These are phyloP conservation scores for Saprolegnia diclina DNA, from an alignment of 352 stramenopile species.

Conservation along the genomic window DNA sequence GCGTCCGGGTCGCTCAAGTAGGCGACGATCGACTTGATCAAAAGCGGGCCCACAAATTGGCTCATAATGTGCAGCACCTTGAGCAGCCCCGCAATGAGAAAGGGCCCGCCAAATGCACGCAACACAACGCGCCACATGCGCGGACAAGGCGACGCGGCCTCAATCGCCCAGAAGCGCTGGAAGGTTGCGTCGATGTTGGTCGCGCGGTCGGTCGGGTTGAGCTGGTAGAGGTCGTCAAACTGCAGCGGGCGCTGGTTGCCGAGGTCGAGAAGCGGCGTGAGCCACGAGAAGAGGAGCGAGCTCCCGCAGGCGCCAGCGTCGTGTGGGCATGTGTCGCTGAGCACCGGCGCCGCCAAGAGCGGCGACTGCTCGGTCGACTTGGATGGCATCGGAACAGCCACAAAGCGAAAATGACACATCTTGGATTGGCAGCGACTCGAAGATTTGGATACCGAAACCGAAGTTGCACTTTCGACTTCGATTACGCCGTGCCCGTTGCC, in stretches of 20 bases:
- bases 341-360: not conserved
- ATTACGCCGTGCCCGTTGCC: too few species aligned
- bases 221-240: conserved; percentile 75
- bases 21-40: conserved; percentile 83
- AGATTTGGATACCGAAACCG: too few species aligned
- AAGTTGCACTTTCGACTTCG: too few species aligned
- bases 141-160: conserved; percentile 4
- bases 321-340: conserved; percentile 44
- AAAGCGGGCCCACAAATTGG: conserved; percentile 75
- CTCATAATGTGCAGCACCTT: conserved; percentile 79
- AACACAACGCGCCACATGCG: conserved; percentile 34
- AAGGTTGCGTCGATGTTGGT: conserved; percentile 43
- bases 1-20: conserved; percentile 59
- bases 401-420: too few species aligned
- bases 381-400: too few species aligned
- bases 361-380: not conserved
- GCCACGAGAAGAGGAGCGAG: conserved; percentile 80
- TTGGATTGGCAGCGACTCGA: too few species aligned
- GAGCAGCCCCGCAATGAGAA: conserved; percentile 46
- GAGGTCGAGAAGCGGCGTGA: conserved; percentile 80
- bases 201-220: conserved; percentile 68
- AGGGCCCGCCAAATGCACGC: conserved; percentile 48
- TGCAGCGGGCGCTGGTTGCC: conserved; percentile 75
- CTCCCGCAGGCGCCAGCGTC: conserved; percentile 48
- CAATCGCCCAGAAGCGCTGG: conserved; percentile 36